A percentile compares a stretch with the other conserved stretches of the same genome.
Evolutionary conservation across 768 basidiomycete genomes (phyloP).

Genomic region (Tricholoma hemisulphureum): DNA sequence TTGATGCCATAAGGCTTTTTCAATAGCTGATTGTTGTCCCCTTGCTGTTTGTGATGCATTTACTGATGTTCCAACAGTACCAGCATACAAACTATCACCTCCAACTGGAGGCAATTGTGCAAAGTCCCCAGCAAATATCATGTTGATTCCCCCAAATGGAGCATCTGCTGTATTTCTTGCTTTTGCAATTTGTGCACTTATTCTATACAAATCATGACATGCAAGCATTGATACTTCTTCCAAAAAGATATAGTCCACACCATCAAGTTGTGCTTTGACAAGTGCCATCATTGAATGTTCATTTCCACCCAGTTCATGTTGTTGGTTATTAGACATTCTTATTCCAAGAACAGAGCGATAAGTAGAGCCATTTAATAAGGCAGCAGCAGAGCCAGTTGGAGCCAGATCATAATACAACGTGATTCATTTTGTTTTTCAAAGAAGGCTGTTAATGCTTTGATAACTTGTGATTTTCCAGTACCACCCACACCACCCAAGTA

Average conservation of each 20-base stretch:
- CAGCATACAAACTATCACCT: conserved; percentile 20
- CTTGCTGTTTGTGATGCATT: too few species aligned
- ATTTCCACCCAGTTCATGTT: neutral
- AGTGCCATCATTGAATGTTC: conserved; percentile 9
- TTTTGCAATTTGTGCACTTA: conserved; percentile 24
- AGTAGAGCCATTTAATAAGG: conserved; percentile 24
- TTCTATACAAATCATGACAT: conserved; percentile 30
- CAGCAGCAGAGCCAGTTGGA: conserved; percentile 27
- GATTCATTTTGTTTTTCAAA: conserved; percentile 20
- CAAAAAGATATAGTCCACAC: too few species aligned
- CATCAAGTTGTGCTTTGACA: conserved; percentile 4
- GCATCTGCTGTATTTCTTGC: conserved; percentile 13
- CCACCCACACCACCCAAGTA: conserved; percentile 19
- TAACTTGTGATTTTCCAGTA: conserved; percentile 17
- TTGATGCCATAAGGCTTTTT: too few species aligned
- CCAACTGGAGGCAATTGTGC: conserved; percentile 1
- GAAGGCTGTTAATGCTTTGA: conserved; percentile 25
- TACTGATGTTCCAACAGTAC: conserved; percentile 31
- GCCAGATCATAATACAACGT: conserved; percentile 25
- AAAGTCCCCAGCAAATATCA: conserved; percentile 3
- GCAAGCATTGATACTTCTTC: conserved; percentile 44
- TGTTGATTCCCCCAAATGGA: conserved; percentile 37
- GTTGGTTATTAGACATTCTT: neutral
- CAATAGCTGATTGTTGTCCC: too few species aligned
- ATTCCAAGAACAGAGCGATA: conserved; percentile 21